Evolutionary conservation across 805 yeast genomes (phyloP), one percentile per base, ranked within the genome.

Genomic region (Suhomyces xylopsoci): DNA sequence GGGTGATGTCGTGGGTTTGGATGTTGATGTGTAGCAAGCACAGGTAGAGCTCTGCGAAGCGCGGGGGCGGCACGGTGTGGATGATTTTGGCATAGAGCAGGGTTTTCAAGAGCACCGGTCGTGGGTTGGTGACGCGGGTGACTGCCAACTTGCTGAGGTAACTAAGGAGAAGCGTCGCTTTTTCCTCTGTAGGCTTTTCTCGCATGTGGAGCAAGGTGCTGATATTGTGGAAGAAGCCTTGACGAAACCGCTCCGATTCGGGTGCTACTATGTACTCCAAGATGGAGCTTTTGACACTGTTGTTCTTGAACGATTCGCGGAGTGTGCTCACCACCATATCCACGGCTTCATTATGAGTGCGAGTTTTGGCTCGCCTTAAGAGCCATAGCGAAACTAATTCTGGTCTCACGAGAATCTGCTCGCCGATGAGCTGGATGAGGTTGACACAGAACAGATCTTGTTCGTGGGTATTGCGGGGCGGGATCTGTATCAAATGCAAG

Each of bases 1-100:
- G 48, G 8, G 48, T 34, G 2, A 51, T 20, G n/a, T 58, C 51
- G n/a, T 53, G 51, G 8, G 75, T 62, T 47, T 65, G 69, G 40
- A 74, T 61, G 52, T 74, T 74, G 14, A 71, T 43, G 40, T 66
- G 62, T 30, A 74, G 62, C 44, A 72, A 51, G 24, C 58, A 70
- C 47, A 67, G 62, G 55, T 61, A 74, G 20, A 74, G 56, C 19
- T 65, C 65, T 7, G 56, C 55, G 25, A 58, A 55, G 43, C 57
- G 51, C 1, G 57, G 7, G 1, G 58, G 44, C 0, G 71, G 65
- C 3, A 62, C 49, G 7, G 58, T 30, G n/a, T 49, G 32, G 12
- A 64, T 51, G n/a, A 69, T 51, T 14, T 50, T 50, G 19, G 58
- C 49, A 50, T 59, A 70, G 30, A 56, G 42, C 0, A 50, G 41